Base-by-base conservation (phyloP, 2,329 filamentous ascomycete species). In the Diaporthe caulivora region DNA sequence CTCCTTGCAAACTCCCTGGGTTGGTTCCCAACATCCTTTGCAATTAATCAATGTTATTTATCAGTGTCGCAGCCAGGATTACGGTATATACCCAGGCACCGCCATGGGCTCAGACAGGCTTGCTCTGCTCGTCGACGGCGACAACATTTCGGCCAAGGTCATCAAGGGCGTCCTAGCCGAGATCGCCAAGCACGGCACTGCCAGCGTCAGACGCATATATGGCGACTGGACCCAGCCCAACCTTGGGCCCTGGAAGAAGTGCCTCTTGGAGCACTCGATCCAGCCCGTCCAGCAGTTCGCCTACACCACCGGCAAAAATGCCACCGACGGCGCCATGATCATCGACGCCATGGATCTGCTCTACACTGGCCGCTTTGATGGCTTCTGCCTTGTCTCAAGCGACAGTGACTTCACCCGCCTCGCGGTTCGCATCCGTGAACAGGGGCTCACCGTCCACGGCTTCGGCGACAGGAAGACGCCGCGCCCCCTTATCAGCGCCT, bases 271-370 rank as follows among this genome's bases (percentile, higher is more conserved):
- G 5, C 77, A 80, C 26, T 81, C 80, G 0, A 82, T 82, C 34
- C 80, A 82, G 72, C 82, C 81, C 0, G 79, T 83, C 3, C 81
- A 83, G 72, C 82, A 83, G 68, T 83, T 83, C 29, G 78, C 81
- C 2, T 83, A 82, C 54, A 83, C 82, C 0, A 55, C 74, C 0
- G 80, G 81, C n/a, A 83, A 83, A 64, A 83, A 82, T 54, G 74
- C 81, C 1, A 82, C 81, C 1, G 81, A 82, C 55, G 75, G 78
- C 0, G 81, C 81, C 58, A 82, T 83, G 81, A 78, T 83, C 2
- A 83, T 83, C 47, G 82, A 83, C 54, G 81, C 82, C 40, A 83
- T 83, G 82, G 81, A 83, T 71, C 76, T 83, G 15, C 71, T 83
- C 1, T 82, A 83, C 58, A 76, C 80, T 0, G 76, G 78, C 49